phyloP scores from a whole-genome alignment of 78 protist species.

The Tieghemostelium lacteum region DNA sequence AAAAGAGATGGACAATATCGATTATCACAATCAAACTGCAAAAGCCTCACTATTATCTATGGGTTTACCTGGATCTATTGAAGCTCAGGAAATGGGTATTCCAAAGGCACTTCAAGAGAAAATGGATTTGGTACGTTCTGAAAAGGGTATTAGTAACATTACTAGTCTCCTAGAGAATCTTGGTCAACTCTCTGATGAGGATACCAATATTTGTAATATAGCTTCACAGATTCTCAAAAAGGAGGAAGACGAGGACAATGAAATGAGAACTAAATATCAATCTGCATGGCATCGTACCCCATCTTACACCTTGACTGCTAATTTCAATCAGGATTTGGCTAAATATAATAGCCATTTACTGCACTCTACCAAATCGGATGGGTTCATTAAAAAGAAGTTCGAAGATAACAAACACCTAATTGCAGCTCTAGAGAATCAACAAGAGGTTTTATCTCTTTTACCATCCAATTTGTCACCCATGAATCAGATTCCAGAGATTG shows the following conservation, averaged over 20 bases:
- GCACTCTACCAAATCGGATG: slow-evolving; percentile 68
- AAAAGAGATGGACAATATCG: slow-evolving; percentile 50
- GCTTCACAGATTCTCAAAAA: slow-evolving; percentile 46
- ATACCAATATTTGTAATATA: slow-evolving; percentile 8
- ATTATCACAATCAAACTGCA: slow-evolving; percentile 62
- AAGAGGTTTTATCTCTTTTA: slow-evolving; percentile 15
- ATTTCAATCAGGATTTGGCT: slow-evolving; percentile 49
- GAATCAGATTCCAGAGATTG: slow-evolving; percentile 43
- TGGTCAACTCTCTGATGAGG: slow-evolving; percentile 48
- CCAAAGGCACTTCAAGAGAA: slow-evolving; percentile 74
- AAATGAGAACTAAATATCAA: slow-evolving; percentile 46
- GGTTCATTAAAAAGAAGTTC: slow-evolving; percentile 54
- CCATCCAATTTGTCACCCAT: slow-evolving; percentile 48
- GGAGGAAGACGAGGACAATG: slow-evolving; percentile 80
- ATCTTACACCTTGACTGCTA: slow-evolving; percentile 69
- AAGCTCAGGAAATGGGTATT: slow-evolving; percentile 74
- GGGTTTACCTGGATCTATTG: slow-evolving; percentile 80
- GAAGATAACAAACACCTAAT: slow-evolving; percentile 42
- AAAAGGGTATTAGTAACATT: slow-evolving; percentile 29
- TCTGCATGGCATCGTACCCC: slow-evolving; percentile 74
- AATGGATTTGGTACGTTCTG: slow-evolving; percentile 62
- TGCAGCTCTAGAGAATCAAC: slow-evolving; percentile 37
- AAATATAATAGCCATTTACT: slow-evolving; percentile 52
- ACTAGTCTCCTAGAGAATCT: slow-evolving; percentile 11
- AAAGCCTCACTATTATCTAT: slow-evolving; percentile 72